Evolutionary conservation across 1,284 basidiomycete genomes (phyloP), one percentile per base, ranked within the genome.

Genomic region (Puccinia triticina): DNA sequence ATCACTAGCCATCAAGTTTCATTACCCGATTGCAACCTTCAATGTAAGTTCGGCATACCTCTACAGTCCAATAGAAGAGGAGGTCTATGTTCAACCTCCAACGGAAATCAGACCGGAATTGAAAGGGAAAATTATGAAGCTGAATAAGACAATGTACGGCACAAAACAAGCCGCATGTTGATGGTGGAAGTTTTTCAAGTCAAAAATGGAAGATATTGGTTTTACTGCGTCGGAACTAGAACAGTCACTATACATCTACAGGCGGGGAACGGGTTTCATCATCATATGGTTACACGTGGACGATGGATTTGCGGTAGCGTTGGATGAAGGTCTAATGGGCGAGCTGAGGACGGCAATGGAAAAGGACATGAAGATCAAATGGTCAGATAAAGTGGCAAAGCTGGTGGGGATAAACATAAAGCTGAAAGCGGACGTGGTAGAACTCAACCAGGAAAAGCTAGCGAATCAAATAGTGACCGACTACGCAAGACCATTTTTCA

Each of bases 91-190:
- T 43, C 40, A 43, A 43, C 4, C 40, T 43, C 40, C 40, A 7
- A 43, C 12, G 4, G 40, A 43, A 43, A 43, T 43, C 40, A 4
- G 40, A 12, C 40, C 40, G 7, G 7, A 43, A 43, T 43, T 7
- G 40, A 43, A 43, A 43, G 40, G 40, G 12, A 43, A 43, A 12
- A 43, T 43, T 12, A 43, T 43, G 40, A 43, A 43, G 21, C 43
- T 76, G 37, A 57, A 76, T 11, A 57, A 61, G 23, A 61, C 76
- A 43, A 29, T 78, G 61, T 78, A 78, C 34, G 75, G 75, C 21
- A 77, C 50, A 0, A 34, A n/a, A 29, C 26, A 77, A 46, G 71
- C 40, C 21, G 71, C 34, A 43, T 5, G 37, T 23, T 73, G 71
- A 7, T 73, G 57, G 75, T 77, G 75, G 75, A 14, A 37, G 43